Evolutionary conservation across 2,329 filamentous ascomycete genomes (phyloP).

Genomic region (Trichoderma koningiopsis): DNA sequence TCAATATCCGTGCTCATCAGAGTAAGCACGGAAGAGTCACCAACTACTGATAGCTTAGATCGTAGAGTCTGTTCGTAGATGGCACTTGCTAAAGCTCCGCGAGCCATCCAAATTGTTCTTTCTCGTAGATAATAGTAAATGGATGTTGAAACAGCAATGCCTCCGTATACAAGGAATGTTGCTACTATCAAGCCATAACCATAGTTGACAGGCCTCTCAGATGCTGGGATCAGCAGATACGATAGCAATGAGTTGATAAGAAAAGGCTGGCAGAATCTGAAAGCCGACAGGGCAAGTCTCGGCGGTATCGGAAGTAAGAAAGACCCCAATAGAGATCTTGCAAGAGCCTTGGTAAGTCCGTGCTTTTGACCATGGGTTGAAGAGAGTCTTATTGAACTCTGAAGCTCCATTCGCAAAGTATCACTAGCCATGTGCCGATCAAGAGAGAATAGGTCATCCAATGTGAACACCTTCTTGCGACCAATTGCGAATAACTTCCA

Average conservation of each 20-base stretch:
- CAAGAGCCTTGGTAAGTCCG: neutral
- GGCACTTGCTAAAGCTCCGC: conserved; percentile 38
- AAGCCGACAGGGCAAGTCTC: conserved; percentile 38
- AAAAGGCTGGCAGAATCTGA: conserved; percentile 44
- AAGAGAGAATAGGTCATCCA: conserved; percentile 42
- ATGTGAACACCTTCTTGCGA: conserved; percentile 38
- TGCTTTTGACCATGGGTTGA: neutral
- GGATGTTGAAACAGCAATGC: conserved; percentile 40
- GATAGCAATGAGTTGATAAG: conserved; percentile 44
- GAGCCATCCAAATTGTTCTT: conserved; percentile 20
- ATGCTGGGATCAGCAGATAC: conserved; percentile 37
- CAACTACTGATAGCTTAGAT: conserved; percentile 37
- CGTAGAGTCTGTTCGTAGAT: conserved; percentile 41
- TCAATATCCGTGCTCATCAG: conserved; percentile 54
- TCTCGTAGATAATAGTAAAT: conserved; percentile 11
- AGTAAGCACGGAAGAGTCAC: conserved; percentile 47
- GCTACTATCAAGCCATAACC: conserved; percentile 50
- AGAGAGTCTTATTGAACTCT: neutral
- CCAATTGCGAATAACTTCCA: conserved; percentile 41
- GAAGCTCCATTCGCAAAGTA: conserved; percentile 29
- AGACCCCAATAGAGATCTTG: conserved; percentile 33
- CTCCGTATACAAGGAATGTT: conserved; percentile 42
- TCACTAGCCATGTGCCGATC: conserved; percentile 35
- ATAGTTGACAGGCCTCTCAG: conserved; percentile 28
- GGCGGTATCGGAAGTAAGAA: conserved; percentile 38